Conservation (phyloP, 176 grass and related monocot species). For the Rhynchospora breviuscula region DNA sequence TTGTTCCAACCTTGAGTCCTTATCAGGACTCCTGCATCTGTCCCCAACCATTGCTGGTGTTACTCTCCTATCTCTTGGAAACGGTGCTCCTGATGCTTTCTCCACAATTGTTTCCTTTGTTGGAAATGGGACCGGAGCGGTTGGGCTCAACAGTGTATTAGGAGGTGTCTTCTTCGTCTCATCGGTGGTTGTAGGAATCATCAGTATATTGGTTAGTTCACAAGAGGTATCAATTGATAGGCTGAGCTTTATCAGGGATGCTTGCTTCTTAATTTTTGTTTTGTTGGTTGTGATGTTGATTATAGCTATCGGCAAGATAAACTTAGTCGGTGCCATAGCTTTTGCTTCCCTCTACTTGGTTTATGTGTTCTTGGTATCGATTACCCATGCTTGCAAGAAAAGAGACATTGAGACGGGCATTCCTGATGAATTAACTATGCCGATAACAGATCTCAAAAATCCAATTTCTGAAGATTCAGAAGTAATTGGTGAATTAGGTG, state of each 20-base stretch:
- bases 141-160: slow-evolving; percentile 59
- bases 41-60: slow-evolving; percentile 59
- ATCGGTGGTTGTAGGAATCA: slow-evolving; percentile 47
- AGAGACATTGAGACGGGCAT: slow-evolving; percentile 14
- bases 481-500: slow-evolving; percentile 8
- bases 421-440: not conserved
- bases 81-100: slow-evolving; percentile 67
- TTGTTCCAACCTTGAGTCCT: slow-evolving; percentile 55
- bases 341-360: slow-evolving; percentile 57
- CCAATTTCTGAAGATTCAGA: not conserved
- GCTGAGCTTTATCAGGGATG: slow-evolving; percentile 49
- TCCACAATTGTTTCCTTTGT: slow-evolving; percentile 56
- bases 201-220: slow-evolving; percentile 32
- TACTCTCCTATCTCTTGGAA: slow-evolving; percentile 66
- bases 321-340: slow-evolving; percentile 31
- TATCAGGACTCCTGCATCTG: slow-evolving; percentile 44
- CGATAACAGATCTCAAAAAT: slow-evolving; percentile 6
- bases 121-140: not conserved
- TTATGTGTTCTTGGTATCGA: slow-evolving; percentile 50
- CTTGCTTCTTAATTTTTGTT: slow-evolving; percentile 42
- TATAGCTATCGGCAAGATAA: slow-evolving; percentile 42
- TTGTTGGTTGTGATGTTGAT: slow-evolving; percentile 28
- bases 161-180: slow-evolving; percentile 65
- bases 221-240: slow-evolving; percentile 25
- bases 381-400: slow-evolving; percentile 26